phyloP scores from a whole-genome alignment of 305 asterid genomes.

The Fraxinus angustifolia region DNA sequence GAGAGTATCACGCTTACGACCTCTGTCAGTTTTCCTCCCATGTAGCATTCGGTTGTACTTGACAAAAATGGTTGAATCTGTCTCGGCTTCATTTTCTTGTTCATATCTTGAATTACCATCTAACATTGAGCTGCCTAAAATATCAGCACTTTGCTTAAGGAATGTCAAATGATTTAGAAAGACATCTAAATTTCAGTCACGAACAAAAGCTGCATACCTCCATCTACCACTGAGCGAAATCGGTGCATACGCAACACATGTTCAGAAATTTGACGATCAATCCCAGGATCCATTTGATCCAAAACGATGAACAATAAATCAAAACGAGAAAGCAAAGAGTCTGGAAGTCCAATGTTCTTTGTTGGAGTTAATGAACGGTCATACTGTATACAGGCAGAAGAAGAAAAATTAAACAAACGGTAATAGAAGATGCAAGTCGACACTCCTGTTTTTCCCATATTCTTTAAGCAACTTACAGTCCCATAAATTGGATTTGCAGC shows the following conservation, averaged over 20 bases:
- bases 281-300: conserved; percentile 98
- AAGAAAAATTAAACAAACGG: not conserved
- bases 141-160: conserved; percentile 4
- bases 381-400: conserved; percentile 49
- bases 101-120: conserved; percentile 55
- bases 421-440: conserved; percentile 7
- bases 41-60: conserved; percentile 84
- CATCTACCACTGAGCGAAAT: conserved; percentile 67
- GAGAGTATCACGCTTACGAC: conserved; percentile 68
- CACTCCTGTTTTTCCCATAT: not conserved
- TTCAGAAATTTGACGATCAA: conserved; percentile 87
- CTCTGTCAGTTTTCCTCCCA: conserved; percentile 53
- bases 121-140: conserved; percentile 45
- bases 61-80: conserved; percentile 70
- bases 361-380: conserved; percentile 97
- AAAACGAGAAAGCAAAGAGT: conserved; percentile 96
- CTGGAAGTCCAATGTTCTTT: conserved; percentile 97
- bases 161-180: not conserved
- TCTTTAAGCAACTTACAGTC: conserved; percentile 60
- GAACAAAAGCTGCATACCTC: conserved; percentile 44
- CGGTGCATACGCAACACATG: conserved; percentile 94
- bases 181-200: conserved; percentile 8
- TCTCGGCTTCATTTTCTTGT: conserved; percentile 62
- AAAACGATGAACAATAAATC: conserved; percentile 88
- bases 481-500: conserved; percentile 99